Evolutionary conservation across 192 early-diverging fungal species (phyloP), one percentile per base, ranked within the genome.

Genomic region (Endogone sp.): DNA sequence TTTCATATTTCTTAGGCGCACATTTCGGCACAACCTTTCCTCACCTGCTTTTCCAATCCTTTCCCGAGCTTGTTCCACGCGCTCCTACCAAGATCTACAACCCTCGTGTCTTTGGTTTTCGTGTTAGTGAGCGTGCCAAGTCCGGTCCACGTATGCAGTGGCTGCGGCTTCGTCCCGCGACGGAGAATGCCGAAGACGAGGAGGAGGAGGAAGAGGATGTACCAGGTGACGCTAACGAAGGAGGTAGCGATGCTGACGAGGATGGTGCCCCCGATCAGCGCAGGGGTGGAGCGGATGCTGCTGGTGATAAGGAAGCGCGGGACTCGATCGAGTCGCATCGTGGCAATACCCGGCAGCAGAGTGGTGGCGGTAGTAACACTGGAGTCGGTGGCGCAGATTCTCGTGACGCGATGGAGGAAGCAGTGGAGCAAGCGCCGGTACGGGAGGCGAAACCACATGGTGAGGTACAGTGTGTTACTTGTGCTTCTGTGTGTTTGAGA

Each of bases 11-110:
- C n/a, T n/a, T 77, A 87, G 94, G 98, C 62, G 93, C 95, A 31
- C 92, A 89, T 75, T 99, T 99, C 84, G 96, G 96, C 30, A 93
- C 98, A 21, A 95, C 95, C 3, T 97, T 99, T 76, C 90, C 95
- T 10, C 91, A 95, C 73, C 79, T 99, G 70, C 87, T 98, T 59
- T 92, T 96, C 78, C 86, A 93, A 77, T 89, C 89, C 9, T 97
- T 90, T 82, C 91, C 94, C 0, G 86, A 92, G 32, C 70, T 93
- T 31, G 76, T 90, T 16, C 93, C 91, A 63, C 66, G 69, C 26
- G 73, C 81, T 3, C 72, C 73, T 61, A 67, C 74, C 54, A 81
- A 82, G 28, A 82, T 91, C 25, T 98, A 96, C 80, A 76, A 81
- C 4, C 93, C 93, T 25, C 85, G 81, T n/a, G 86, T 99, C 32